These are phyloP conservation scores for Fusarium mexicanum DNA, from an alignment of 2,329 filamentous ascomycete species.

Conservation along the genomic window DNA sequence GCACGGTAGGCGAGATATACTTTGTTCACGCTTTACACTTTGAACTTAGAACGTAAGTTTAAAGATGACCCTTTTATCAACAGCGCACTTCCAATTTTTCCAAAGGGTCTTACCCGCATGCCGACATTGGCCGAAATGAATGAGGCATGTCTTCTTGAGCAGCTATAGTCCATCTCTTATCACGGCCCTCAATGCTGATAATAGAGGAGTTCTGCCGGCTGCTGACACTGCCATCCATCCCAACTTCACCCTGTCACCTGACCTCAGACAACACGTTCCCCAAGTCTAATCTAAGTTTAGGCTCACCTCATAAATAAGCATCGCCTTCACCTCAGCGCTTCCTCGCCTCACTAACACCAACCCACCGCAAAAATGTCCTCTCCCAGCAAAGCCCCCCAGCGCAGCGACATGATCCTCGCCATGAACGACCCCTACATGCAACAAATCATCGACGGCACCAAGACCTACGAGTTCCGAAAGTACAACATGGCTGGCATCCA, in stretches of 20 bases:
- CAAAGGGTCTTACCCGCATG: fast-evolving
- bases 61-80: background rate
- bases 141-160: fast-evolving
- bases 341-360: background rate
- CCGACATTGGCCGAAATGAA: fast-evolving
- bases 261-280: background rate
- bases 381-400: background rate
- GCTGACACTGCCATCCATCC: background rate
- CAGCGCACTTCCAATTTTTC: fast-evolving
- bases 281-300: background rate
- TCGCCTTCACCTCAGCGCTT: background rate
- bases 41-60: background rate
- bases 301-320: background rate
- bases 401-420: constrained; percentile 23
- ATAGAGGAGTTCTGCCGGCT: background rate
- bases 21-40: fast-evolving
- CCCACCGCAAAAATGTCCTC: background rate
- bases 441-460: constrained; percentile 38
- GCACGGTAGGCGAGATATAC: fast-evolving
- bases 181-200: fast-evolving
- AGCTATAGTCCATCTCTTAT: too few species aligned
- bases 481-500: constrained; percentile 32
- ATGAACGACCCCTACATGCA: constrained; percentile 36
- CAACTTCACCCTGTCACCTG: background rate
- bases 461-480: constrained; percentile 41